Evolutionary conservation across 2,329 filamentous ascomycete species (phyloP).

Genomic region (Capronia americana): DNA sequence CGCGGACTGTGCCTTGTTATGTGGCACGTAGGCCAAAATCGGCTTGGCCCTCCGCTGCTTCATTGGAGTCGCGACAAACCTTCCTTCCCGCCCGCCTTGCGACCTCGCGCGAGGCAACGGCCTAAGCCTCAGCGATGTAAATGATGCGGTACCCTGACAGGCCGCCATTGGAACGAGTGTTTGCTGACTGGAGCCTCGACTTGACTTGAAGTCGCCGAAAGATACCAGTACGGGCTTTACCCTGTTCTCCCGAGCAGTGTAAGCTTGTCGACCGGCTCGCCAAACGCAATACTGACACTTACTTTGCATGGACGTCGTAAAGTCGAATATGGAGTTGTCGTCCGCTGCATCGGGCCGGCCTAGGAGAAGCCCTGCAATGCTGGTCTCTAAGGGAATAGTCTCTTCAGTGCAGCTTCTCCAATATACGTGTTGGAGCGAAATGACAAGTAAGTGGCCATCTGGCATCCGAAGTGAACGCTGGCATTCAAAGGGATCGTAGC

Average conservation of each 20-base stretch:
- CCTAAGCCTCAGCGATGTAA: neutral
- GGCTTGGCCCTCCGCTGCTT: no score
- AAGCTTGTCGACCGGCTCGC: conserved; percentile 6
- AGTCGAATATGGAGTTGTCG: conserved; percentile 26
- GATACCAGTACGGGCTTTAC: conserved; percentile 36
- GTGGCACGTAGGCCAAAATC: no score
- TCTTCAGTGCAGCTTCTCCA: conserved; percentile 23
- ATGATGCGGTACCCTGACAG: neutral
- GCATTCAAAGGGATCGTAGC: no score
- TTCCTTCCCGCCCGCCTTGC: neutral
- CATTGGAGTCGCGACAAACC: neutral
- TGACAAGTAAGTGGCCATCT: no score
- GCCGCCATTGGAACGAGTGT: neutral
- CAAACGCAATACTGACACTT: neutral
- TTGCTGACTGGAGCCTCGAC: neutral
- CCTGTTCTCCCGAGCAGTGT: conserved; percentile 12
- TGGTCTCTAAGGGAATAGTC: conserved; percentile 8
- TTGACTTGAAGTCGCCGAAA: conserved; percentile 26
- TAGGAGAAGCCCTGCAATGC: conserved; percentile 21
- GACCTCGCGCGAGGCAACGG: neutral
- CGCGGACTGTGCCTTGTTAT: no score
- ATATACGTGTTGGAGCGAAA: conserved; percentile 33
- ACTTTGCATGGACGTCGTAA: conserved; percentile 41
- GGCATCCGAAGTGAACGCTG: no score
- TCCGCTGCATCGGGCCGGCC: conserved; percentile 29